Base-by-base conservation (phyloP, 345 rosid species). In the Bruguiera gymnorhiza region DNA sequence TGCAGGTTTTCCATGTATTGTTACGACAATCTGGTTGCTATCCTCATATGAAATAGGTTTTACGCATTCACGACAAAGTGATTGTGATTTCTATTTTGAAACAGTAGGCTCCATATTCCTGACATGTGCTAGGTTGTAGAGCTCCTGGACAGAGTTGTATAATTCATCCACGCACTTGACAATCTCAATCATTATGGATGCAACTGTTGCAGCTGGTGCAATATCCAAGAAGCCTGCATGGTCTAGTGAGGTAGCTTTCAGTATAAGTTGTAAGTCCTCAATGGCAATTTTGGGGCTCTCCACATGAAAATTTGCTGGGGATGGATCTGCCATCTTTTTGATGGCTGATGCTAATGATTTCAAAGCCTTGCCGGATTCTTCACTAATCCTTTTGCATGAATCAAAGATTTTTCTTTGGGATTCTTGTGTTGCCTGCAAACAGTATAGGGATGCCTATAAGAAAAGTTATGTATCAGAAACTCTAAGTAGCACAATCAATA, bases 1-100 rank as follows among this genome's bases (percentile, higher is more conserved):
- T 2, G 70, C 50, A 3, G 66, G 30, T 13, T 20, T 60, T 27
- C 78, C 84, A 27, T 74, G 64, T 73, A 84, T 75, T 20, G 32
- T 70, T 43, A 87, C 78, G 36, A 83, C 75, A 72, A 87, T 84
- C 52, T 83, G 72, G 54, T 71, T 70, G 15, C 61, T 53, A 6
- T 70, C 79, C 20, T 70, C 77, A n/a, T 83, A 83, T 23, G 74
- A 11, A 68, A 79, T 83, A 23, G 95, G 93, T 19, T 85, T 86
- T 19, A 88, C 75, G 4, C 24, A 74, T 71, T 88, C 98, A 36
- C 76, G 72, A 64, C 87, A 94, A 69, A 87, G 92, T 63, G 88
- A 67, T 60, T 79, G 79, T 48, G 85, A 69, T 68, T 76, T 69
- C 67, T 77, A 70, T 3, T 69, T 68, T 4, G 76, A 67, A n/a